Base-by-base conservation (phyloP, 306 rosid species). In the Quercus suber region DNA sequence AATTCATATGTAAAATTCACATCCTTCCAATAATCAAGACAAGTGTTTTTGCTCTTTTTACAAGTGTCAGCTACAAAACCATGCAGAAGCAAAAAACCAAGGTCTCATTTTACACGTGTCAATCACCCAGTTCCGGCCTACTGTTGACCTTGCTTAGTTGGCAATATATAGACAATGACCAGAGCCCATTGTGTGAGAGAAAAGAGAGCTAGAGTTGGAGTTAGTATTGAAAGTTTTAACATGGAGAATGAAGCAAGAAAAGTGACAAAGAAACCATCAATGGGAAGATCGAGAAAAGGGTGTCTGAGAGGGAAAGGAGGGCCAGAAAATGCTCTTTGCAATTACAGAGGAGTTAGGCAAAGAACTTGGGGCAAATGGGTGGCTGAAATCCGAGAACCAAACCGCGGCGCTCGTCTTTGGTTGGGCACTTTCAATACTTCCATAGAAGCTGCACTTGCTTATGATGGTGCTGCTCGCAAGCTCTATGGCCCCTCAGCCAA, bases 361-460 rank as follows among this genome's bases (percentile, higher is more conserved):
- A 61, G 86, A 43, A 83, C 86, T 21, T 83, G 86, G 83, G 86
- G 83, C 8, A 75, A 83, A 75, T 83, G 86, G 86, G 83, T 83
- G 63, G 81, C 83, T 3, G 83, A 83, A 53, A 83, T 83, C 18
- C 60, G 86, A 6, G 83, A 75, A 51, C 86, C 80, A 5, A 75
- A 79, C 21, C 71, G 81, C 5, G 81, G 83, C 0, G 80, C 83
- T 20, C 58, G 86, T 43, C 83, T 79, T 2, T 79, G 86, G 81
- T 75, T 83, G 1, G 86, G 86, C 61, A 83, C 86, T 43, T 83
- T 83, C 78, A 79, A 70, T 71, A 79, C 81, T 14, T 75, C 86
- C 4, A 71, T 70, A 8, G 86, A 79, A 58, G 83, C 86, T 12
- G 83, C 86, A 0, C 49, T 27, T 3, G 83, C 83, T 33, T 83